Base-by-base conservation (phyloP, 140 eudicot species). In the Cichorium intybus region DNA sequence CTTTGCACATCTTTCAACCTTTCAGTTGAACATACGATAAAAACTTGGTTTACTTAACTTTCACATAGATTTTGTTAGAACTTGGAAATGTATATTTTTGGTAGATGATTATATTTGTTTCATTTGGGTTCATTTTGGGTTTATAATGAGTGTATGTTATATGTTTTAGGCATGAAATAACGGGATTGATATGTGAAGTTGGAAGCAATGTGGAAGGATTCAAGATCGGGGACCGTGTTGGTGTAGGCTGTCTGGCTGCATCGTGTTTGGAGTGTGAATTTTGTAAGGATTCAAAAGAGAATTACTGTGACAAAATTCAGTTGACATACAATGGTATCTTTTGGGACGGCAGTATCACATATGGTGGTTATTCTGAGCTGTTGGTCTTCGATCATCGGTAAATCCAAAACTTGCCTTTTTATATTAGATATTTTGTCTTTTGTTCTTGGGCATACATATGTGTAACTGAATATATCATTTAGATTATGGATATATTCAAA, bases 331-430 rank as follows among this genome's bases (percentile, higher is more conserved):
- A 86, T 58, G 97, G 97, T 54, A 69, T 89, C 23, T 89, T 88
- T 73, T 89, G 97, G 97, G 99, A 93, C 41, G 95, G 99, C 3
- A 84, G 87, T 74, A 86, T 93, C 76, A 93, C 99, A 24, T 84
- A 93, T n/a, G 99, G 97, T 1, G 99, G 99, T 72, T 93, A 93
- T 76, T 89, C 99, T 10, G 76, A 79, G 50, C 77, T 88, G 87
- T 51, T 88, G 8, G 90, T 93, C 6, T 84, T 94, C 1, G 96
- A 92, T 60, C 86, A 88, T 37, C 74, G 98, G 98, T 92, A 78
- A 45, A 52, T 51, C 6, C 60, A 62, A 34, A 50, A 31, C 22
- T 65, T 58, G 3, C 52, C 15, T 11, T 6, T 60, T 33, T 33
- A 11, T 58, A 10, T 35, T 4, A 39, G 16, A 39, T 43, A 14